Conservation (phyloP, 2,329 filamentous ascomycete genomes). For the Fusarium guadeloupense region DNA sequence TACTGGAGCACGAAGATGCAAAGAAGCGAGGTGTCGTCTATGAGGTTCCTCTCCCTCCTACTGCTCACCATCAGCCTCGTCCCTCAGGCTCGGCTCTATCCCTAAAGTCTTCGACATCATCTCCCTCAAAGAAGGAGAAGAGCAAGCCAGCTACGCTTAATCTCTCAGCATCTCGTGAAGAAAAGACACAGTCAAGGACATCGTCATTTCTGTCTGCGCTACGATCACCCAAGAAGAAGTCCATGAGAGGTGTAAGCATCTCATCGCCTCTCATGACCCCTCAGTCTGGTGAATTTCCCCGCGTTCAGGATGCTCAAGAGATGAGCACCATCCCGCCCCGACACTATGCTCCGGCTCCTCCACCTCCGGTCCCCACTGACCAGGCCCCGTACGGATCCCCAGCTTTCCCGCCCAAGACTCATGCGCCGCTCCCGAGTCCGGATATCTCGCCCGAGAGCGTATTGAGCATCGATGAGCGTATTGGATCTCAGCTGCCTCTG, state of each 20-base stretch:
- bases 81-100: conserved; percentile 34
- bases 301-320: conserved; percentile 63
- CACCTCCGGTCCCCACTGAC: conserved; percentile 64
- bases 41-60: conserved; percentile 52
- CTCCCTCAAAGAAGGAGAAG: conserved; percentile 56
- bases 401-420: conserved; percentile 37
- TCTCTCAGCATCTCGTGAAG: conserved; percentile 54
- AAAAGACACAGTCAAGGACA: conserved; percentile 64
- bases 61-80: conserved; percentile 37
- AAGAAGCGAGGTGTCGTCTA: conserved; percentile 65
- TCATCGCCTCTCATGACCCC: conserved; percentile 74
- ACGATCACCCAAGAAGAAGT: conserved; percentile 66
- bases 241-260: conserved; percentile 64
- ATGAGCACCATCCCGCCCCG: conserved; percentile 67
- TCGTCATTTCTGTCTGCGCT: conserved; percentile 70
- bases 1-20: conserved; percentile 86
- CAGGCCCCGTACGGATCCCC: conserved; percentile 49
- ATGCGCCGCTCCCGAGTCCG: conserved; percentile 42
- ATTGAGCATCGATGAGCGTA: conserved; percentile 65
- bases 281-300: conserved; percentile 67
- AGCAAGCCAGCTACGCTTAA: conserved; percentile 62
- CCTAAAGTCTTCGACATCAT: conserved; percentile 44
- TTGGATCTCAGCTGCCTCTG: conserved; percentile 55
- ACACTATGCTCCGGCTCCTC: conserved; percentile 65
- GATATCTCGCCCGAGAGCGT: conserved; percentile 53